Conservation (phyloP, 2,329 filamentous ascomycete species). For the Verticillium tricorpus region DNA sequence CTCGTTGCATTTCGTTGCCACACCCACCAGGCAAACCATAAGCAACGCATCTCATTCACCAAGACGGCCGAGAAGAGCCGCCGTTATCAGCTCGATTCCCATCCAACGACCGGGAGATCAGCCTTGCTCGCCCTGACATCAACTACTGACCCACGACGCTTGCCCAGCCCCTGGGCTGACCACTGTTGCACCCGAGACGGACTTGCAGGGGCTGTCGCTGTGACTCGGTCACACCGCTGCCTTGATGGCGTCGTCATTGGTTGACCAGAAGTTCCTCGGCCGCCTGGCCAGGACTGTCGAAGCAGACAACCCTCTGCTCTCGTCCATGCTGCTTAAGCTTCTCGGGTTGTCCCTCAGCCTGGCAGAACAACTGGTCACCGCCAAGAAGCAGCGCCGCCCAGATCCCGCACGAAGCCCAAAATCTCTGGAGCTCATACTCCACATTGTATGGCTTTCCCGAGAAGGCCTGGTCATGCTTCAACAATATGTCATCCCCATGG, state of each 20-base stretch:
- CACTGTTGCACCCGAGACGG: not conserved
- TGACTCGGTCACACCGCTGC: not conserved
- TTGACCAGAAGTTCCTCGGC: slow-evolving; percentile 96
- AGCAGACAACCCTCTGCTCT: slow-evolving; percentile 72
- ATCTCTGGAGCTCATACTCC: slow-evolving; percentile 74
- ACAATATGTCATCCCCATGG: slow-evolving; percentile 80
- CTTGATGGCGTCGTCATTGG: slow-evolving; percentile 89
- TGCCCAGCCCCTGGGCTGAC: not conserved
- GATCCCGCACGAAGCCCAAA: slow-evolving; percentile 75
- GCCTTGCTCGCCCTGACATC: not conserved
- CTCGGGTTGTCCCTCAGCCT: slow-evolving; percentile 87
- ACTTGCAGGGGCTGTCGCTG: not conserved
- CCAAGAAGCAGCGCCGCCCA: slow-evolving; percentile 77
- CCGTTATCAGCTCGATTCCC: not conserved
- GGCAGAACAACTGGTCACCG: slow-evolving; percentile 75
- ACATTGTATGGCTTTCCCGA: slow-evolving; percentile 92
- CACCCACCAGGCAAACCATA: not conserved
- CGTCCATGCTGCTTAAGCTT: slow-evolving; percentile 82
- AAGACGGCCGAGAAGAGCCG: not conserved
- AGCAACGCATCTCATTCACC: not conserved
- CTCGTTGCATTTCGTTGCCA: not conserved
- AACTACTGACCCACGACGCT: not conserved
- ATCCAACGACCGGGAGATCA: not conserved
- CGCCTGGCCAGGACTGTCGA: slow-evolving; percentile 78
- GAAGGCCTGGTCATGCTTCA: slow-evolving; percentile 89